Percentiles rank a stretch among this genome's conserved stretches.
These are phyloP conservation scores for Tetrahymena thermophila DNA, from an alignment of 73 alveolate genomes.

Conservation along the genomic window DNA sequence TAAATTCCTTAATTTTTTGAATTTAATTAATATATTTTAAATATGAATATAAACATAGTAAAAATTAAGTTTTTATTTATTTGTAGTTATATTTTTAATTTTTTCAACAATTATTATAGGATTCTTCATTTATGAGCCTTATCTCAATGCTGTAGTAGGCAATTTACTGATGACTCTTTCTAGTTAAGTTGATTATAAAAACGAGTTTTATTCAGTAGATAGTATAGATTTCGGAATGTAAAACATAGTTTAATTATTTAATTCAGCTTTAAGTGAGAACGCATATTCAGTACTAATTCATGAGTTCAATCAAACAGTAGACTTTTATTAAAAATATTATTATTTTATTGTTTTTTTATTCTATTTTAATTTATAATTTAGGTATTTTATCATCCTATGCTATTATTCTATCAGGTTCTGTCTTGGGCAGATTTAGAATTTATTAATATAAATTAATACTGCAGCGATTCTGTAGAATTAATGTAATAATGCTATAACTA, in stretches of 20 bases:
- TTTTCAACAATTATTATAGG: neutral
- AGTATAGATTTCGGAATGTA: neutral
- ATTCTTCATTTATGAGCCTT: neutral
- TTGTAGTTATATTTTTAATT: no score
- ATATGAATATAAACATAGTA: no score
- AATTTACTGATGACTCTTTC: neutral
- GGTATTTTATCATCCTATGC: neutral
- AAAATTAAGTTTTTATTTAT: no score
- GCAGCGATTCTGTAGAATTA: neutral
- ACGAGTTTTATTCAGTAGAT: neutral
- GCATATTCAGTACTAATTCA: neutral
- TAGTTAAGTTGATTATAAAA: neutral
- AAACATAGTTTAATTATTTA: neutral
- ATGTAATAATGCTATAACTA: neutral
- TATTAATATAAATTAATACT: neutral
- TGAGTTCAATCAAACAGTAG: neutral
- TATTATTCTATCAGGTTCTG: neutral
- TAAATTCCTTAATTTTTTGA: no score
- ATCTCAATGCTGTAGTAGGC: neutral
- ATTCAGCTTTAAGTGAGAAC: neutral
- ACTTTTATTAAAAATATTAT: no score
- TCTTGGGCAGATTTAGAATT: neutral
- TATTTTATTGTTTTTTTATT: no score
- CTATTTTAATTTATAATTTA: neutral
- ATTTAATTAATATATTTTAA: no score